Evolutionary conservation across 352 stramenopile species (phyloP), one percentile per base, ranked within the genome.

Genomic region (Peronospora destructor): DNA sequence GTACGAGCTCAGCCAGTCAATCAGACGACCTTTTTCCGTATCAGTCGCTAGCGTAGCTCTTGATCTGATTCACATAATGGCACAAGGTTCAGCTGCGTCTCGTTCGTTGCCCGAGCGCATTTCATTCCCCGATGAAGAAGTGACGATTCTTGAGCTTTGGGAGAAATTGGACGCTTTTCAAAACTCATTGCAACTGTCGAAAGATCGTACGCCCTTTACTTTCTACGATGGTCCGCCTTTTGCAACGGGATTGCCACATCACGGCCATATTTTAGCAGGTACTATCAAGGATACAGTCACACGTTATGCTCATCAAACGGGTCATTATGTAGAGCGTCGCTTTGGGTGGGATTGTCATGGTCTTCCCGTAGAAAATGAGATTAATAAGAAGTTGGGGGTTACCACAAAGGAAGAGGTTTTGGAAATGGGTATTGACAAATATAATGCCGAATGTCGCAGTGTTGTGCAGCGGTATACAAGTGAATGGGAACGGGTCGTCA

Each of bases 281-380:
- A 99, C 97, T 36, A 99, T 99, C 74, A 99, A 99, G 74, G 97
- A 99, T 72, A 98, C 95, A 16, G 95, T 99, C 28, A 99, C 97
- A n/a, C 91, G 97, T 9, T 99, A 98, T 61, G 97, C 97, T n/a
- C 93, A 97, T 71, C 94, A 98, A 76, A 98, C 91, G 0, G 96
- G 96, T 6, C 94, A 98, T 69, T 89, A 97, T 64, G 96, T 99
- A 0, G 82, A 94, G 41, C 91, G 97, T 32, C 87, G 97, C 49
- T 98, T 98, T 38, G 97, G 97, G 32, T 99, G 97, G 97, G 97
- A 99, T 76, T 99, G 95, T 67, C 97, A 99, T 73, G 97, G 97
- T 1, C 74, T 99, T 4, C 97, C 97, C 0, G 95, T 99, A 4
- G 97, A 99, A 72, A 98, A 96, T 53, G 95, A 98, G 66, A 99